Evolutionary conservation across 192 early-diverging fungal genomes (phyloP).

Genomic region (Dispira simplex): DNA sequence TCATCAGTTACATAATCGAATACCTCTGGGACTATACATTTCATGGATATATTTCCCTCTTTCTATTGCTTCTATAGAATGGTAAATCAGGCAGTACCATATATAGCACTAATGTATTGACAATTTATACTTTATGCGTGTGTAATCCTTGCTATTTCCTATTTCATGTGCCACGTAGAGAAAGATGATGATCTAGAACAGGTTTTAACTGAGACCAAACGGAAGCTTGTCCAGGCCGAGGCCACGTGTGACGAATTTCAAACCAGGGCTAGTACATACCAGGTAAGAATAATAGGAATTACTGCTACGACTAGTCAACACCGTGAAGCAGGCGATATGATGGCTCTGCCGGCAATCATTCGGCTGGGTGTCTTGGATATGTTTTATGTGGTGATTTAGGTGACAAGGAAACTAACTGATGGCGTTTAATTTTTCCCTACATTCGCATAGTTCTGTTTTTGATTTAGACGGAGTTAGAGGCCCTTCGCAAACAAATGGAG

Average conservation of each 20-base stretch:
- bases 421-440: slow-evolving; percentile 32
- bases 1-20: background rate
- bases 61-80: background rate
- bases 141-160: background rate
- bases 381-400: slow-evolving; percentile 17
- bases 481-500: slow-evolving; percentile 24
- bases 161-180: slow-evolving; percentile 3
- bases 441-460: slow-evolving; percentile 32
- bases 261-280: slow-evolving; percentile 16
- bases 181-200: slow-evolving; percentile 44
- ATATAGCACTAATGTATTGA: background rate
- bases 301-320: too few relatives aligned
- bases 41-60: background rate
- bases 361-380: slow-evolving; percentile 34
- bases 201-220: slow-evolving; percentile 30
- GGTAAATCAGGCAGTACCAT: background rate
- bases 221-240: slow-evolving; percentile 24
- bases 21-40: background rate
- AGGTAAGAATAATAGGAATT: slow-evolving; percentile 20
- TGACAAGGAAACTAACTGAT: slow-evolving; percentile 17
- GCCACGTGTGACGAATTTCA: background rate
- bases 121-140: background rate
- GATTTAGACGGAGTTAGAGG: slow-evolving; percentile 24
- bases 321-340: too few relatives aligned
- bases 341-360: slow-evolving; percentile 13